A percentile compares a stretch with the other conserved stretches of the same genome.
These are phyloP conservation scores for Dalechampia spathulata DNA, from an alignment of 441 rosid genomes.

Conservation along the genomic window DNA sequence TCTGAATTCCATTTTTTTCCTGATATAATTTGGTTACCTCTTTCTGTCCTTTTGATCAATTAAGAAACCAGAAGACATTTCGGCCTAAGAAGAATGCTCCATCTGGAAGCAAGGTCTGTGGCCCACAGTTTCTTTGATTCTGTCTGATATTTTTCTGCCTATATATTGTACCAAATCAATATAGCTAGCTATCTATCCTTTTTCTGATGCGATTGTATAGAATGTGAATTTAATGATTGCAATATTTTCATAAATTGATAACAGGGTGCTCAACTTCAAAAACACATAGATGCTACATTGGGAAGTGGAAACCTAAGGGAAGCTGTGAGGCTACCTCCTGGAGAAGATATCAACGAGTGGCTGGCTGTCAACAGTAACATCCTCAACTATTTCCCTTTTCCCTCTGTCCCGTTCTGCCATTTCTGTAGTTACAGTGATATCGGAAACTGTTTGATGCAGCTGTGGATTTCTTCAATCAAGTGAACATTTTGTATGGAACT, in stretches of 20 bases:
- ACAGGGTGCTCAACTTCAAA: constrained; percentile 95
- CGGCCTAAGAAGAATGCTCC: constrained; percentile 66
- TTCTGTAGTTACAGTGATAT: no score
- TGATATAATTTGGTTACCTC: no score
- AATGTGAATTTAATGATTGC: no score
- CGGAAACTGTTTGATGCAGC: constrained; percentile 58
- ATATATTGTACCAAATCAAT: no score
- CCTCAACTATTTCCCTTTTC: background rate
- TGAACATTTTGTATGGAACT: constrained; percentile 91
- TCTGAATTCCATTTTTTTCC: background rate
- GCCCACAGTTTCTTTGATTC: no score
- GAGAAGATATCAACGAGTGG: constrained; percentile 97
- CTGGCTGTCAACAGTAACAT: constrained; percentile 83
- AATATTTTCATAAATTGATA: constrained; percentile 1
- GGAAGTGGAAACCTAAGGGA: constrained; percentile 98
- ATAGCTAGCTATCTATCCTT: no score
- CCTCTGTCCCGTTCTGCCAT: no score
- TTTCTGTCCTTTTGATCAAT: background rate
- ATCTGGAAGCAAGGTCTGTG: constrained; percentile 54
- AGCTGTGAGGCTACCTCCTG: constrained; percentile 95
- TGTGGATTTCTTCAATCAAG: constrained; percentile 98
- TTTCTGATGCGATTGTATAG: no score
- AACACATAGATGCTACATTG: constrained; percentile 89
- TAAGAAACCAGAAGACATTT: constrained; percentile 66
- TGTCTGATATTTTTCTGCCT: no score